Evolutionary conservation across 768 basidiomycete genomes (phyloP), one percentile per base, ranked within the genome.

Genomic region (Suillus brevipes): DNA sequence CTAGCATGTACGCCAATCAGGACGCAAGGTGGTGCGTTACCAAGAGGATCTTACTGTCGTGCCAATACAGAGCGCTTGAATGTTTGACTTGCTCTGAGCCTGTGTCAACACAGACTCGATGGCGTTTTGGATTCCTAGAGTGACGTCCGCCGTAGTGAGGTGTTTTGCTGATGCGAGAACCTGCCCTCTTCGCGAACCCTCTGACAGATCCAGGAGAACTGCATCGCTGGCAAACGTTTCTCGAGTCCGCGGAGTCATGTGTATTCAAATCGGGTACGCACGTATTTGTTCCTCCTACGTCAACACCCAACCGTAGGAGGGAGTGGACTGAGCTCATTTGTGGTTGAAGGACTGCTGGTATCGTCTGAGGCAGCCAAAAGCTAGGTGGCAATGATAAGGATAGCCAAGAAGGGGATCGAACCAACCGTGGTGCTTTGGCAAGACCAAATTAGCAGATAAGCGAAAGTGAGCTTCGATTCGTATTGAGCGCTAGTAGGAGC

Each of bases 41-140:
- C 20, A 25, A 18, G 28, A 5, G 37, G 34, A 62, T 59, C 77
- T 57, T 59, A 85, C 85, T 0, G 88, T 89, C 0, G 88, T 89
- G 40, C 89, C 88, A 65, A 89, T 85, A 40, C 84, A 81, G 65
- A 89, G 70, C 7, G 84, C 82, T 59, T 83, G 76, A 40, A 89
- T 78, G 1, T 79, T 68, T 2, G 75, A 65, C 6, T 77, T 74
- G 58, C 79, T 72, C 1, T 71, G 70, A 25, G 76, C 79, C 9
- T 77, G 71, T 45, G 77, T 67, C 57, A 89, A 74, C 6, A 87
- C 81, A 2, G 74, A 73, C 14, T 77, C 75, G 23, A 89, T 78
- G 1, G 85, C 87, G 4, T 69, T 65, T 61, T 85, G 84, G 60
- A 90, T 89, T 37, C 89, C 88, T 16, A 75, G 77, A 1, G 87